Conservation (phyloP, 768 basidiomycete species). For the Heimioporus sp. region DNA sequence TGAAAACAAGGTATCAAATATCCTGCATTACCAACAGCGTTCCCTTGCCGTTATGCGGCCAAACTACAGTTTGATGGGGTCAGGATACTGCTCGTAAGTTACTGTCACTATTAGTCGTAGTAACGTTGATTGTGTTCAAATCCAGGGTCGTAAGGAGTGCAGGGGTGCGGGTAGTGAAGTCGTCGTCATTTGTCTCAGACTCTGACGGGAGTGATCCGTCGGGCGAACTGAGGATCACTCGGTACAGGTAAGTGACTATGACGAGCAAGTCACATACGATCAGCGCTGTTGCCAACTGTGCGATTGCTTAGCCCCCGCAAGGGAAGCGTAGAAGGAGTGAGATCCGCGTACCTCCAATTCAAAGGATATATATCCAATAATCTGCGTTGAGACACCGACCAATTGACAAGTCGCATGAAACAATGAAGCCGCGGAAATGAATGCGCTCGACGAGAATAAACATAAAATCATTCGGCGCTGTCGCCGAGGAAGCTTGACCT, state of each 20-base stretch:
- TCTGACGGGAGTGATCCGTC: too few species aligned
- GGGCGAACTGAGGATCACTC: not conserved
- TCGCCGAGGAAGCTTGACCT: not conserved
- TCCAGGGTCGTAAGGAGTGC: not conserved
- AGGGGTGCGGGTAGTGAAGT: not conserved
- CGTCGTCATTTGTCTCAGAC: not conserved
- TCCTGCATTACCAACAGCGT: too few species aligned
- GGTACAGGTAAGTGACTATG: conserved; percentile 1
- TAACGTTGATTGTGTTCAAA: not conserved
- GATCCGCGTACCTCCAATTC: not conserved
- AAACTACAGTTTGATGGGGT: too few species aligned
- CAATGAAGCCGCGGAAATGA: not conserved
- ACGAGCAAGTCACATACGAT: conserved; percentile 2
- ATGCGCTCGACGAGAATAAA: not conserved
- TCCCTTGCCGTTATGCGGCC: too few species aligned
- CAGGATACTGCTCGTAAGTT: too few species aligned
- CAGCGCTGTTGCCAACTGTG: not conserved
- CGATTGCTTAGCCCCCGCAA: too few species aligned
- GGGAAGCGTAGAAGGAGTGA: not conserved
- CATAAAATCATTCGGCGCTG: conserved; percentile 1
- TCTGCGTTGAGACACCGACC: not conserved
- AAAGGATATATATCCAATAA: not conserved
- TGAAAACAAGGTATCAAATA: too few species aligned
- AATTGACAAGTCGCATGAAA: not conserved
- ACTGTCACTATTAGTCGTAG: too few species aligned